Base-by-base conservation (phyloP, 139 green algal genomes). In the Coelastrella sp. region DNA sequence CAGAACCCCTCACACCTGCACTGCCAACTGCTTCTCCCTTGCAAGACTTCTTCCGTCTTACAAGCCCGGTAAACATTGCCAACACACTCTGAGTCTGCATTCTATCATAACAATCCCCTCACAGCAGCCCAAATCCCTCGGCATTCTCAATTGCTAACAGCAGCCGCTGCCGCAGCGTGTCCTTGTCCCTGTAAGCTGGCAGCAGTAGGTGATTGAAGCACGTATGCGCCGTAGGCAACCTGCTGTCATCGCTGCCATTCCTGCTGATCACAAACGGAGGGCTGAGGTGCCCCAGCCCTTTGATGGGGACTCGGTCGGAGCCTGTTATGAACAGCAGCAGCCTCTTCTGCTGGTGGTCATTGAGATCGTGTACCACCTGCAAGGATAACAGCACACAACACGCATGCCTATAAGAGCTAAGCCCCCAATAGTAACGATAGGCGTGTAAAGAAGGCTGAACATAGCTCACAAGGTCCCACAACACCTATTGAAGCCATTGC, bases 131-230 rank as follows among this genome's bases (percentile, higher is more conserved):
- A 92, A 98, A 98, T 6, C 96, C 96, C 82, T 97, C 94, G 5
- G 94, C 92, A 85, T 98, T 97, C 19, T 96, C 89, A 57, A 98
- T 96, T 0, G 96, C 95, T 2, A 95, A 89, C 78, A 92, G 79
- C 80, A 98, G 84, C n/a, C 93, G 84, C 14, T 90, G 65, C 78
- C 91, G 61, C 59, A 97, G 71, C 11, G 81, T 92, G 8, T 91
- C 92, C 64, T 94, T 87, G 76, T 93, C 86, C 85, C 90, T 89
- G 92, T 98, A 99, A 20, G 95, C 93, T 2, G 97, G 97, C 89
- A 99, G 91, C 78, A 99, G 92, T 87, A 99, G 92, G 85, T 96
- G 92, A 92, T 99, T 99, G 95, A 99, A 99, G 94, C 97, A 99
- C 20, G 97, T 99, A 93, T 99, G 97, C 0, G 96, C 96, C 3